A percentile compares a stretch with the other conserved stretches of the same genome.
Evolutionary conservation across 2,329 filamentous ascomycete genomes (phyloP).

Genomic region (Chaetomium globosum): DNA sequence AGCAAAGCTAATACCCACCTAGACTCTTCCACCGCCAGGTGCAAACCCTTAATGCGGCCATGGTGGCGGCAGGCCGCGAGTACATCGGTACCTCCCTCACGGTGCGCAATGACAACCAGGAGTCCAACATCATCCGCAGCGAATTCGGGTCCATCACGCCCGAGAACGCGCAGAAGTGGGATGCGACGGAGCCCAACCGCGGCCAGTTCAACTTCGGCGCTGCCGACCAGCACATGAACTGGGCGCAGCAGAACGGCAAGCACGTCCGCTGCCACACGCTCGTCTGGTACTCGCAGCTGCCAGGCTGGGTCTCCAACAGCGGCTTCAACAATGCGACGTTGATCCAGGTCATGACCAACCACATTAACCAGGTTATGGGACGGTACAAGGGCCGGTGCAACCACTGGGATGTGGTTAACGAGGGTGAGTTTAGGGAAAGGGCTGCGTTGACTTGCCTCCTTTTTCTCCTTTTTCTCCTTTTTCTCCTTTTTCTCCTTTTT

Average conservation of each 20-base stretch:
- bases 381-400: constrained; percentile 54
- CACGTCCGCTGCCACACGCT: constrained; percentile 58
- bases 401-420: constrained; percentile 61
- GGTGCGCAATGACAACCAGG: constrained; percentile 54
- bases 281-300: constrained; percentile 52
- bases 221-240: constrained; percentile 51
- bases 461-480: too few species aligned
- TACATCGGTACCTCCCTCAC: constrained; percentile 64
- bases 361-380: constrained; percentile 52
- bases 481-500: neutral
- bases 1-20: neutral
- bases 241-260: constrained; percentile 47
- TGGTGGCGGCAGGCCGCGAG: constrained; percentile 9
- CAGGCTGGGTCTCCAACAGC: constrained; percentile 57
- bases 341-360: constrained; percentile 53
- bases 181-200: constrained; percentile 57
- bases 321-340: constrained; percentile 53
- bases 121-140: constrained; percentile 50
- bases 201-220: constrained; percentile 42
- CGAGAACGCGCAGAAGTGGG: constrained; percentile 58
- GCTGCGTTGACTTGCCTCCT: too few species aligned
- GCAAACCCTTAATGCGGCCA: neutral
- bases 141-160: constrained; percentile 58
- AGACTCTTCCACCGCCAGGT: neutral
- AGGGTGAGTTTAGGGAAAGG: constrained; percentile 37